Evolutionary conservation across 2,329 filamentous ascomycete genomes (phyloP).

Genomic region (Ceratocystis ficicola): DNA sequence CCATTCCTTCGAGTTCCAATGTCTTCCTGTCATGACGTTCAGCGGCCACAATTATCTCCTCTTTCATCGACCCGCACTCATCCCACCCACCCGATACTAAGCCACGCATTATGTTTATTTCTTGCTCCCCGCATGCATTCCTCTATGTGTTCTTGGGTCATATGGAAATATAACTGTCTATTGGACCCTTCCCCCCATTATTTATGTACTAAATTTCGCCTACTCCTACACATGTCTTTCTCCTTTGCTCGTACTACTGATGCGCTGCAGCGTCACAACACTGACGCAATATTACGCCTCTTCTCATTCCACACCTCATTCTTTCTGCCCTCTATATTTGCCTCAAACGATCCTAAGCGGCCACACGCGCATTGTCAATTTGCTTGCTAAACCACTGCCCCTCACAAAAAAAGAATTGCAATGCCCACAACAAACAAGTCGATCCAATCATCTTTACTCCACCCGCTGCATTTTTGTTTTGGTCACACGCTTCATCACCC

Average conservation of each 20-base stretch:
- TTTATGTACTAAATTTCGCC: background rate
- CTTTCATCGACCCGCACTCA: background rate
- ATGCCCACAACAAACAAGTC: background rate
- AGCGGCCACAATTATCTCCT: background rate
- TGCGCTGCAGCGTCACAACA: slow-evolving; percentile 3
- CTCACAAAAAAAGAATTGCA: background rate
- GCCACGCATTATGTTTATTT: background rate
- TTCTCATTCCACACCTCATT: background rate
- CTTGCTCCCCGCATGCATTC: background rate
- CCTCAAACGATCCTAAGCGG: background rate
- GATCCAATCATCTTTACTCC: slow-evolving; percentile 8
- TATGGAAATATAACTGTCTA: background rate
- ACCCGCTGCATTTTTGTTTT: background rate
- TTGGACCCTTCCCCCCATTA: background rate
- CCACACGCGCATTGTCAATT: background rate
- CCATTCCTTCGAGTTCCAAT: background rate
- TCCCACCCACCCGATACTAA: background rate
- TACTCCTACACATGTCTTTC: background rate
- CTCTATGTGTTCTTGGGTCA: background rate
- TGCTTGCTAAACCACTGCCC: background rate
- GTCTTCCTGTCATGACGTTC: background rate
- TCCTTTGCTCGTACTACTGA: background rate
- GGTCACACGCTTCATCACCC: slow-evolving; percentile 15
- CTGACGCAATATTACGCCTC: slow-evolving; percentile 10
- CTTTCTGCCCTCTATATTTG: background rate